Evolutionary conservation across 2,329 filamentous ascomycete genomes (phyloP).

Genomic region (Triangularia verruculosa): DNA sequence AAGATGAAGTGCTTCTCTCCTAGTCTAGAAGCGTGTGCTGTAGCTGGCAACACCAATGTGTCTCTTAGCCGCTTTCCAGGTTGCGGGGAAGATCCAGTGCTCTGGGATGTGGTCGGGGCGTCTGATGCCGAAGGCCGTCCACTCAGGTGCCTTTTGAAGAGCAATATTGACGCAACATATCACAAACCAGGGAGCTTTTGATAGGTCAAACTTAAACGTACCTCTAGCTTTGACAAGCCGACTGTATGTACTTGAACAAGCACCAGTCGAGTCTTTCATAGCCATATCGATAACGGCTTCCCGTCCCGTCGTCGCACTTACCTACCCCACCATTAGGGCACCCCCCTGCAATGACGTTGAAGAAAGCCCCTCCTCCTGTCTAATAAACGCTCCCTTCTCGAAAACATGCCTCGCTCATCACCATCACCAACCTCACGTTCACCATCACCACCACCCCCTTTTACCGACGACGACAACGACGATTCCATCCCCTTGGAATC

Average conservation of each 20-base stretch:
- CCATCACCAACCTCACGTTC: not conserved
- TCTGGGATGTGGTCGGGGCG: not conserved
- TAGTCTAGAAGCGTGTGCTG: not conserved
- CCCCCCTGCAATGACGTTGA: constrained; percentile 17
- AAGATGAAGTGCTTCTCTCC: not conserved
- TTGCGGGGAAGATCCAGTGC: not conserved
- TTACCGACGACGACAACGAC: not conserved
- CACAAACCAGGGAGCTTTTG: not conserved
- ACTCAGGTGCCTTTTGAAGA: not conserved
- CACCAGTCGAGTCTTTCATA: not conserved
- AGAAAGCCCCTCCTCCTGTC: constrained; percentile 7
- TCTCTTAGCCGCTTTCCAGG: not conserved
- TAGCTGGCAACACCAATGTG: not conserved
- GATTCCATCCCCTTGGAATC: not conserved
- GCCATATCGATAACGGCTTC: not conserved
- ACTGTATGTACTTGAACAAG: not conserved
- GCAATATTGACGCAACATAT: not conserved
- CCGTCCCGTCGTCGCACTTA: not conserved
- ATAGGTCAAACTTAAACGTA: no score
- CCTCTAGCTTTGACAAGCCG: not conserved
- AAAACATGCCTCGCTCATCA: constrained; percentile 1
- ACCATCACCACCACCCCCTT: not conserved
- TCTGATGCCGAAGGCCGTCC: not conserved
- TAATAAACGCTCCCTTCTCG: not conserved
- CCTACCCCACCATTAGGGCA: constrained; percentile 9